Percentiles rank a stretch among this genome's conserved stretches.
phyloP scores from a whole-genome alignment of 2,329 filamentous ascomycete species.

The Rhynchosporium agropyri region DNA sequence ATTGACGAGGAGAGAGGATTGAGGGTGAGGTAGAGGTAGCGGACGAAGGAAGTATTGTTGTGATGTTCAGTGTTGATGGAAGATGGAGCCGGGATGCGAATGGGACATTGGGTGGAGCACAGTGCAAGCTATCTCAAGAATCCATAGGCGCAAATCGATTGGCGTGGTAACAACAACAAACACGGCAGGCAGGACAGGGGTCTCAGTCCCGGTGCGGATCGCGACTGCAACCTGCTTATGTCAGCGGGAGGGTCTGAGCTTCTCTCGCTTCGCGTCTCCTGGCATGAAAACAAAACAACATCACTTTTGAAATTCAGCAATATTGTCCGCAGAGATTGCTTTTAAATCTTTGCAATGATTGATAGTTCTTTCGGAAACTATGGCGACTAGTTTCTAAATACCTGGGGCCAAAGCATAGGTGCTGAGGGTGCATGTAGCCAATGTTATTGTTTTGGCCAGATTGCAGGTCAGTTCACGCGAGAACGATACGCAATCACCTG shows the following conservation, averaged over 20 bases:
- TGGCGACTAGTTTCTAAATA: background rate
- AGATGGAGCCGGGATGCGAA: background rate
- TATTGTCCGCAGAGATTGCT: background rate
- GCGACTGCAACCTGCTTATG: background rate
- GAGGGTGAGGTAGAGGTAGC: background rate
- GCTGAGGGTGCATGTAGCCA: background rate
- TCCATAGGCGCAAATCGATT: background rate
- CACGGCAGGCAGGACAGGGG: background rate
- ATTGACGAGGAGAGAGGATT: background rate
- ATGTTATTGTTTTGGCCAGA: background rate
- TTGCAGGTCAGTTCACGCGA: background rate
- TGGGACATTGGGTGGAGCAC: background rate
- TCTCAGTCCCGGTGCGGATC: background rate
- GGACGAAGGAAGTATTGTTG: conserved; percentile 17
- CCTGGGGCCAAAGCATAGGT: background rate
- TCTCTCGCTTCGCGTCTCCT: conserved; percentile 1
- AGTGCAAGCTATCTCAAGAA: background rate
- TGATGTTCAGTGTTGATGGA: conserved; percentile 21
- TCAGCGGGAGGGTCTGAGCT: background rate
- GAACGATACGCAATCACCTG: conserved; percentile 11
- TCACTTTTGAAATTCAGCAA: conserved; percentile 1
- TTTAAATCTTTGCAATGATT: background rate
- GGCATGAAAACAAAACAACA: background rate
- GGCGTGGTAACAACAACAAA: conserved; percentile 8
- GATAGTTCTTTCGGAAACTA: background rate